Evolutionary conservation across 2,329 filamentous ascomycete genomes (phyloP), one percentile per base, ranked within the genome.

Genomic region (Curvularia verruculosa): DNA sequence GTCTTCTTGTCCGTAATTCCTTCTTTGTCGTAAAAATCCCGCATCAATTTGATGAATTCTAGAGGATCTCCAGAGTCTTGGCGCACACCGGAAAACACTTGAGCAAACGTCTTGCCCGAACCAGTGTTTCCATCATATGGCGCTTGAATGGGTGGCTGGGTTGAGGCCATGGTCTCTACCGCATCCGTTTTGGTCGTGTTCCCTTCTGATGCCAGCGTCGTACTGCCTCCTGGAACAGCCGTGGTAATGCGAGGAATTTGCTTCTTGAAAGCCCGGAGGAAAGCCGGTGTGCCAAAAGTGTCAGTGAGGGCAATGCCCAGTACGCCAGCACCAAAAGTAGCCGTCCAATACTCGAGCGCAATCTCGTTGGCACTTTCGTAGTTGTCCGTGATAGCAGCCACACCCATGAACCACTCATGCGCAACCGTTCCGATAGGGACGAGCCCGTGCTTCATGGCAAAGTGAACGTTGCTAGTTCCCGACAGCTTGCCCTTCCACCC

Each of bases 401-500:
- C 94, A 40, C 92, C 93, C 95, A 99, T 99, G 81, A 97, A 98
- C 95, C 95, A 99, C 79, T 99, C 95, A 72, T 99, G 95, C 0
- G 95, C 95, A 1, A 91, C 88, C 0, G 95, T 99, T 5, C 95
- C 95, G 12, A 98, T 85, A 0, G 95, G 92, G 3, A 87, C 80
- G 44, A 97, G 86, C 43, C 87, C 87, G 77, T 96, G 94, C 69
- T 92, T 89, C 92, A 96, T 96, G 10, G 95, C 95, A 64, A 99
- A 87, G 75, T 98, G 94, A 3, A 99, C 95, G 71, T 99, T 99
- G 76, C 93, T 98, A 0, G 94, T 96, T 10, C 95, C 95, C 0
- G 89, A 86, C 45, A 98, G 83, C 73, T 87, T 89, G 9, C 94
- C 93, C 1, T 83, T 78, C 70, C 87, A 84, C 0, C 87, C 89